These are phyloP conservation scores for Aechmea fasciata DNA, from an alignment of 176 grass and related monocot species.

Conservation along the genomic window DNA sequence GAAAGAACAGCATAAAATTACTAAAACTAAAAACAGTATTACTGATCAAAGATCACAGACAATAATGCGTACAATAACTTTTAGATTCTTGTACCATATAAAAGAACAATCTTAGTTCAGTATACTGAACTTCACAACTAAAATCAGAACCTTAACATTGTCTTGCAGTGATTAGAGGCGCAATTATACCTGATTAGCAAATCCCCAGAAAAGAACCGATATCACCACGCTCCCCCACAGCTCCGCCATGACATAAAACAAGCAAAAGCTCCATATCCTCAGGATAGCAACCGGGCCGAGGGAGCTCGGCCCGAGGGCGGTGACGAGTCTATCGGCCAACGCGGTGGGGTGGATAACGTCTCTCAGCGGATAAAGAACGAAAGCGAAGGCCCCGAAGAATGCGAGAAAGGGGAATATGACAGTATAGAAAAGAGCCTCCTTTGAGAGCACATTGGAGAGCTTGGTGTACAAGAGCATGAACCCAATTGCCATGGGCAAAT, in stretches of 20 bases:
- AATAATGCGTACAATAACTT: not conserved
- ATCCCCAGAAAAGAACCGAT: constrained; percentile 89
- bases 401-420: constrained; percentile 83
- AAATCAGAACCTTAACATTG: too few species aligned
- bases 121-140: too few species aligned
- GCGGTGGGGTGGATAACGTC: constrained; percentile 57
- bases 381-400: constrained; percentile 73
- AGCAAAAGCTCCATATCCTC: constrained; percentile 85
- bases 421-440: constrained; percentile 78
- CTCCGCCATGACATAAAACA: constrained; percentile 96
- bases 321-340: constrained; percentile 60
- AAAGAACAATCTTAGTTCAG: not conserved
- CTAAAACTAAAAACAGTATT: not conserved
- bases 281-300: constrained; percentile 62
- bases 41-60: not conserved
- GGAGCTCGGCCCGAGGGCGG: constrained; percentile 63
- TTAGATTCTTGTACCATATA: not conserved
- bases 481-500: constrained; percentile 69
- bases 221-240: constrained; percentile 87
- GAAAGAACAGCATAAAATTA: too few species aligned
- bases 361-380: constrained; percentile 68
- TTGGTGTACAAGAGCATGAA: constrained; percentile 95
- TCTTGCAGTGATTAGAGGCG: not conserved
- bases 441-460: constrained; percentile 59
- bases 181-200: constrained; percentile 55